Conservation (phyloP, 768 basidiomycete species). For the Pulveroboletus sp. region DNA sequence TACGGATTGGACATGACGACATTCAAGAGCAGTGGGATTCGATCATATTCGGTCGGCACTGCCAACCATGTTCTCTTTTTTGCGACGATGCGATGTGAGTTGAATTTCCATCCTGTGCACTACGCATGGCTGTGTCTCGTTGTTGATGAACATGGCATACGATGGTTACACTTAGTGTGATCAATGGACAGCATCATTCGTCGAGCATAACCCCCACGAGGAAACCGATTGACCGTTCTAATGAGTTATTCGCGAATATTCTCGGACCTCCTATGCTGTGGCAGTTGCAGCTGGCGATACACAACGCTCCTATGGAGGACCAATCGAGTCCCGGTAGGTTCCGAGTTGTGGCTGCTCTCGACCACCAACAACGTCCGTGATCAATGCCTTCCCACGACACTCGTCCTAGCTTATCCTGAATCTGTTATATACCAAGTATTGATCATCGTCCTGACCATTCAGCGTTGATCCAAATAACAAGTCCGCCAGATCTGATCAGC, state of each 20-base stretch:
- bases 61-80: background rate
- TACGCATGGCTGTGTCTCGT: background rate
- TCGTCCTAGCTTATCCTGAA: too few relatives aligned
- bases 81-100: background rate
- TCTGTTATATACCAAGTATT: too few relatives aligned
- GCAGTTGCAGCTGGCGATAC: too few relatives aligned
- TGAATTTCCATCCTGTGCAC: background rate
- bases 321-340: too few relatives aligned
- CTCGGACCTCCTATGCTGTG: too few relatives aligned
- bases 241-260: too few relatives aligned
- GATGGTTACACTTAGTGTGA: background rate
- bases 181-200: background rate
- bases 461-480: background rate
- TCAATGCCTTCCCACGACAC: too few relatives aligned
- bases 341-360: too few relatives aligned
- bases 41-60: background rate
- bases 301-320: background rate
- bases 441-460: too few relatives aligned
- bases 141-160: background rate
- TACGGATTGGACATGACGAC: background rate
- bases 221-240: too few relatives aligned
- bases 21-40: background rate
- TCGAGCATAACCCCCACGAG: too few relatives aligned
- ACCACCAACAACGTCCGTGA: too few relatives aligned
- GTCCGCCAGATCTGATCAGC: conserved; percentile 1